These are phyloP conservation scores for Diplocarpon rosae DNA, from an alignment of 2,329 filamentous ascomycete genomes.

Conservation along the genomic window DNA sequence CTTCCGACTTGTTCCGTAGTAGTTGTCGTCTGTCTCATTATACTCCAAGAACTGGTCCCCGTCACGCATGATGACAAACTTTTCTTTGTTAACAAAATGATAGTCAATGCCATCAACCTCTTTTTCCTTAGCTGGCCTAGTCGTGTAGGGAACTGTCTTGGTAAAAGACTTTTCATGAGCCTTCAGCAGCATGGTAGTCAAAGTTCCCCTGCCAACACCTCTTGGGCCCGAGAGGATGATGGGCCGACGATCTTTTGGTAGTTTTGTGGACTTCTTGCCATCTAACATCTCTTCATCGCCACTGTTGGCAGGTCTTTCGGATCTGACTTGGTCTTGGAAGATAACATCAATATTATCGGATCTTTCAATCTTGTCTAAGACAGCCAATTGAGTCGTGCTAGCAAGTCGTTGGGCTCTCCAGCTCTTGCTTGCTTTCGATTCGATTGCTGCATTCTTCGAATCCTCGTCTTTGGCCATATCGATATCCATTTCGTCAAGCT, in stretches of 20 bases:
- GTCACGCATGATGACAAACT: conserved; percentile 47
- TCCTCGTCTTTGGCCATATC: conserved; percentile 61
- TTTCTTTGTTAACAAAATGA: conserved; percentile 43
- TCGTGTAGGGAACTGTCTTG: conserved; percentile 43
- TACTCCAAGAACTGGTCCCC: conserved; percentile 49
- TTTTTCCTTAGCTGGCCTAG: conserved; percentile 36
- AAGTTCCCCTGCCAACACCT: conserved; percentile 50
- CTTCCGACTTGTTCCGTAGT: conserved; percentile 47
- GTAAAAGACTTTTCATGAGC: conserved; percentile 56
- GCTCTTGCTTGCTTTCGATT: conserved; percentile 74
- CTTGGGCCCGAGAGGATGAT: conserved; percentile 59
- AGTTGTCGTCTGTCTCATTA: conserved; percentile 35
- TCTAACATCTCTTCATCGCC: conserved; percentile 28
- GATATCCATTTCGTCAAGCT: conserved; percentile 73
- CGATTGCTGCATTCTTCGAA: conserved; percentile 46
- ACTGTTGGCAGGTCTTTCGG: conserved; percentile 28
- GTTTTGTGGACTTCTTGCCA: conserved; percentile 25
- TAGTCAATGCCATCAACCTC: conserved; percentile 42
- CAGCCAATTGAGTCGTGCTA: conserved; percentile 57
- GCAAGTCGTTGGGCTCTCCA: conserved; percentile 84
- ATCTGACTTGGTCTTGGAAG: conserved; percentile 37
- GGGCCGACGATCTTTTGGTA: conserved; percentile 39
- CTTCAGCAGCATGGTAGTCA: conserved; percentile 52
- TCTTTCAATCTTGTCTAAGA: conserved; percentile 82
- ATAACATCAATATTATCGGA: conserved; percentile 56